Evolutionary conservation across 192 early-diverging fungal genomes (phyloP), one percentile per base, ranked within the genome.

Genomic region (Kappamyces sp.): DNA sequence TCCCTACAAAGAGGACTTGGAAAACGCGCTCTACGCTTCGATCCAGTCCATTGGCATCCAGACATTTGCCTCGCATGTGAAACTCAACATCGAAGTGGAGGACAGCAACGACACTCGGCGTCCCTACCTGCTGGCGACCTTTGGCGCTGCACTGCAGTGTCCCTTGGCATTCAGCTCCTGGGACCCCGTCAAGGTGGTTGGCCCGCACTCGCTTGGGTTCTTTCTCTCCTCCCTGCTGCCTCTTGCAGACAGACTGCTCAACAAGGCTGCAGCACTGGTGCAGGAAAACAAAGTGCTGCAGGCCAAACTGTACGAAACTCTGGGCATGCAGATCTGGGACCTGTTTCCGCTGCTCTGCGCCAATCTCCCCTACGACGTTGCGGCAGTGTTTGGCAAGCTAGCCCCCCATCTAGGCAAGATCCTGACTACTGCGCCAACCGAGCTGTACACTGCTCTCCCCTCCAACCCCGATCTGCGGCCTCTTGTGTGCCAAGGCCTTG

Each of bases 251-350:
- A 73, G 78, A 9, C 73, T 97, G 47, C 67, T 79, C 7, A 74
- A 74, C 15, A 87, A 84, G 66, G 75, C 84, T 34, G 76, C 76
- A 38, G 70, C 68, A 57, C 68, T 15, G 62, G 84, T 61, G 79
- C 76, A 51, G 67, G 86, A 31, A 75, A 83, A 54, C 40, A 49
- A 61, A 8, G 55, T 62, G 40, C 49, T 72, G 31, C 62, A 72
- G 72, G 82, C 92, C 47, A 95, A 97, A 68, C 79, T 98, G 40
- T 96, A 85, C 71, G 89, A 88, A 52, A 94, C 94, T 2, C 75
- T 98, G 34, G 79, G 77, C 37, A 74, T 85, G 36, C 96, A 98
- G 76, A 77, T 93, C 41, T 98, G 93, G 90, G 80, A 83, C 13
- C 74, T 97, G 40, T 74, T 92, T 31, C 87, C 87, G 23, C 87